Percentiles rank a stretch among this genome's conserved stretches.
phyloP scores from a whole-genome alignment of 257 asterid species.

The Solanum arcanum region DNA sequence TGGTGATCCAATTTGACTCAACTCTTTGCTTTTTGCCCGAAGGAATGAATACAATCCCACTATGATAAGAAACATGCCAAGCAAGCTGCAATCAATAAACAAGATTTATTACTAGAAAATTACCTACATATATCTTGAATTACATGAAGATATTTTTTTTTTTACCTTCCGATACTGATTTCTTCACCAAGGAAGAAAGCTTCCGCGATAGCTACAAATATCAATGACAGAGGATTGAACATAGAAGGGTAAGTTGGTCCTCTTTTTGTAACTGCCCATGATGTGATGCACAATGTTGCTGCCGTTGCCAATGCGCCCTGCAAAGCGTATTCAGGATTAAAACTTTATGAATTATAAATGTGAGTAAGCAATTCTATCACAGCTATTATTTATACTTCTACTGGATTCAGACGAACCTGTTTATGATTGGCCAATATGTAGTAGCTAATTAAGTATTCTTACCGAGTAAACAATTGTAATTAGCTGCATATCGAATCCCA shows the following conservation, averaged over 20 bases:
- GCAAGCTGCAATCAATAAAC: constrained; percentile 26
- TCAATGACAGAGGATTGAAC: constrained; percentile 52
- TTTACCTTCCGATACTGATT: constrained; percentile 35
- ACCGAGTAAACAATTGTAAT: constrained; percentile 54
- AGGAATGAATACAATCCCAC: constrained; percentile 44
- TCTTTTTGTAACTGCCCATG: constrained; percentile 31
- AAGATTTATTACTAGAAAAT: background rate
- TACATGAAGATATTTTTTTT: background rate
- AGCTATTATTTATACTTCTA: background rate
- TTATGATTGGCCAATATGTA: no score
- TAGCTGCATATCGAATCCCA: constrained; percentile 44
- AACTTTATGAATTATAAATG: background rate
- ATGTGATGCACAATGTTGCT: constrained; percentile 32
- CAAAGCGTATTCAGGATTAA: background rate
- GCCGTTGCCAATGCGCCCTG: constrained; percentile 54
- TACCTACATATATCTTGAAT: background rate
- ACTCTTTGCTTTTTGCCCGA: constrained; percentile 34
- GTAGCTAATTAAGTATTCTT: background rate
- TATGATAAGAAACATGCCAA: constrained; percentile 39
- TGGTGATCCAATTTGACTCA: background rate
- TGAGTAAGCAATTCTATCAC: background rate
- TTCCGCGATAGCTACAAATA: constrained; percentile 34
- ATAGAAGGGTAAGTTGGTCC: constrained; percentile 72
- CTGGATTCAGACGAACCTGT: background rate
- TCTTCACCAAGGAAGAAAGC: constrained; percentile 24